Conservation (phyloP, 768 basidiomycete species). For the Termitomyces sp. region DNA sequence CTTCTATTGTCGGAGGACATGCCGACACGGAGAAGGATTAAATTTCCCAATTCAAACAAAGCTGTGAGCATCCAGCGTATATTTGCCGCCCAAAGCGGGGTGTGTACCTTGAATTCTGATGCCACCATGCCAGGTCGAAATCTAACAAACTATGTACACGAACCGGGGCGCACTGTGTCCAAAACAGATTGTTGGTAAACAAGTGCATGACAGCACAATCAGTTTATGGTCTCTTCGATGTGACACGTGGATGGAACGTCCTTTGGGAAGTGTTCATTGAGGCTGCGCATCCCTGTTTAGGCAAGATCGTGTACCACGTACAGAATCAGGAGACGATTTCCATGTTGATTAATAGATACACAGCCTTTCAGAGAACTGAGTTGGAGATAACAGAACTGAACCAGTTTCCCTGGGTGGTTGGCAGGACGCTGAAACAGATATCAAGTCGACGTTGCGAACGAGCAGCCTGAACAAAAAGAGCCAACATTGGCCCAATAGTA, state of each 20-base stretch:
- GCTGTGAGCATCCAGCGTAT: constrained; percentile 12
- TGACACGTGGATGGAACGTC: constrained; percentile 3
- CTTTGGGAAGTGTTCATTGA: neutral
- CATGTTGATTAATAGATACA: constrained; percentile 12
- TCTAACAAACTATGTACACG: constrained; percentile 7
- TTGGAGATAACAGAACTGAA: constrained; percentile 4
- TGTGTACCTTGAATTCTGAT: constrained; percentile 5
- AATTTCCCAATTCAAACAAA: constrained; percentile 9
- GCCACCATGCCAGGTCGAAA: constrained; percentile 1
- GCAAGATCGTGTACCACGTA: constrained; percentile 11
- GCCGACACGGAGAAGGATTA: constrained; percentile 10
- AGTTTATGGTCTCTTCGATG: constrained; percentile 4
- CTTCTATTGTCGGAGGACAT: constrained; percentile 13
- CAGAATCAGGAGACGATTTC: constrained; percentile 2
- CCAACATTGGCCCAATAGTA: constrained; percentile 5
- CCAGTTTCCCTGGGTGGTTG: constrained; percentile 10
- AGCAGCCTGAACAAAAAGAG: neutral
- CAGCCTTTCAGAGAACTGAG: constrained; percentile 10
- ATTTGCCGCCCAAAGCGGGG: constrained; percentile 9
- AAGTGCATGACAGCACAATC: constrained; percentile 13
- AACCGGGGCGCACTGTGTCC: constrained; percentile 2
- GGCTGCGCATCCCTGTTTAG: constrained; percentile 16
- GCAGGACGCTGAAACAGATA: constrained; percentile 19
- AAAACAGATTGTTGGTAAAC: constrained; percentile 1
- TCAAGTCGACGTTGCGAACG: constrained; percentile 3